Evolutionary conservation across 805 yeast genomes (phyloP), one percentile per base, ranked within the genome.

Genomic region (Myxozyma mucilagina): DNA sequence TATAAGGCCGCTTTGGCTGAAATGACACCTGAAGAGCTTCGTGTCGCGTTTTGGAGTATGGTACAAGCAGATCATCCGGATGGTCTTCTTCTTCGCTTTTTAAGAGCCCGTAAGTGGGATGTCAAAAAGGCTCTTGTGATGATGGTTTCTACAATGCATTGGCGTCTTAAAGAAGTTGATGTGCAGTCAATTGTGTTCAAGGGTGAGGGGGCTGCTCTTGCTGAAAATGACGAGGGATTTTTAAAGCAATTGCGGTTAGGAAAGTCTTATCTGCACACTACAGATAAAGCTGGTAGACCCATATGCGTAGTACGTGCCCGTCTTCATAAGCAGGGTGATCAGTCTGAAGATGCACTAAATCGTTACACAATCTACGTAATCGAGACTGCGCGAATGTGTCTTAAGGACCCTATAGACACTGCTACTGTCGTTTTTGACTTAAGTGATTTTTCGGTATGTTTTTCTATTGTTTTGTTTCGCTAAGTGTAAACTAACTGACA

Each of bases 21-120:
- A 49, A 73, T 85, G 61, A 79, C 84, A 29, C 82, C 87, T 0
- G 79, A 78, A 24, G 79, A 78, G 20, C 70, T 85, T 8, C 82
- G 83, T 63, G 73, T 73, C 8, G 79, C 81, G 64, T 79, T 85
- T 70, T 83, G 87, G 87, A 71, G 76, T 47, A 79, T 85, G 79
- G 70, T 84, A 53, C 85, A 93, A 75, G 81, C 84, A 45, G 98
- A 93, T 72, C 80, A 86, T 50, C 88, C 96, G 2, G 99, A 94
- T 74, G 90, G 97, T 14, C 82, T 94, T 3, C 77, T 80, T 71
- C 75, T 86, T 64, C 86, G 99, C 69, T 94, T 94, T 76, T 79
- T 94, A 66, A 85, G 98, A 72, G 99, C 99, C 9, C 86, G 99
- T 77, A 92, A 91, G 80, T 94, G 94, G 72, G 97, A 91, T 70